phyloP scores from a whole-genome alignment of 2,329 filamentous ascomycete species.

The Neoarthrinium moseri region DNA sequence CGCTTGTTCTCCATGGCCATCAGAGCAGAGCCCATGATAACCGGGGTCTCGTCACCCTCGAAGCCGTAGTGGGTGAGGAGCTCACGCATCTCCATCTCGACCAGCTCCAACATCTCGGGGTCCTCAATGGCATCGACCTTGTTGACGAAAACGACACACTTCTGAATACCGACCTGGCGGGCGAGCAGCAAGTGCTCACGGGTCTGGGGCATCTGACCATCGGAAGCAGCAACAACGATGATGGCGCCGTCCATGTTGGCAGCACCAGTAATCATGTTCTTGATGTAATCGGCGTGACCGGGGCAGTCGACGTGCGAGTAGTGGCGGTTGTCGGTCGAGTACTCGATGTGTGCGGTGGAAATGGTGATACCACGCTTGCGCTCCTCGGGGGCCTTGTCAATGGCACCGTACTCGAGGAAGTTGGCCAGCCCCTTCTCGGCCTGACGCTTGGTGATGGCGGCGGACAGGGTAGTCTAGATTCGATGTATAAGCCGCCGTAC shows the following conservation, averaged over 20 bases:
- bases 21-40: constrained; percentile 94
- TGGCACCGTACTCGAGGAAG: constrained; percentile 96
- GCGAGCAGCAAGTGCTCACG: constrained; percentile 97
- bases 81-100: constrained; percentile 99
- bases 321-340: constrained; percentile 88
- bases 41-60: constrained; percentile 96
- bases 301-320: constrained; percentile 99
- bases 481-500: constrained; percentile 7
- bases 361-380: constrained; percentile 99
- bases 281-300: constrained; percentile 99
- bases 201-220: constrained; percentile 99
- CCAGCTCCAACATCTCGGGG: constrained; percentile 98
- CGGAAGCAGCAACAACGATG: constrained; percentile 96
- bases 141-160: constrained; percentile 99
- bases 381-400: constrained; percentile 99
- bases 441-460: constrained; percentile 98
- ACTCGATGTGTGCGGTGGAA: constrained; percentile 97
- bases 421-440: constrained; percentile 89
- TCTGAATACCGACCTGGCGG: constrained; percentile 96
- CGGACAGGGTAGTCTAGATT: constrained; percentile 87
- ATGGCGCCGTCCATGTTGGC: constrained; percentile 99
- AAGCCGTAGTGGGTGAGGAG: constrained; percentile 90
- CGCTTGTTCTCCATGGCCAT: constrained; percentile 87
- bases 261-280: constrained; percentile 99
- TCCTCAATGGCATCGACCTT: constrained; percentile 98